These are phyloP conservation scores for Dictyostelium purpureum DNA, from an alignment of 78 protist species.

Conservation along the genomic window DNA sequence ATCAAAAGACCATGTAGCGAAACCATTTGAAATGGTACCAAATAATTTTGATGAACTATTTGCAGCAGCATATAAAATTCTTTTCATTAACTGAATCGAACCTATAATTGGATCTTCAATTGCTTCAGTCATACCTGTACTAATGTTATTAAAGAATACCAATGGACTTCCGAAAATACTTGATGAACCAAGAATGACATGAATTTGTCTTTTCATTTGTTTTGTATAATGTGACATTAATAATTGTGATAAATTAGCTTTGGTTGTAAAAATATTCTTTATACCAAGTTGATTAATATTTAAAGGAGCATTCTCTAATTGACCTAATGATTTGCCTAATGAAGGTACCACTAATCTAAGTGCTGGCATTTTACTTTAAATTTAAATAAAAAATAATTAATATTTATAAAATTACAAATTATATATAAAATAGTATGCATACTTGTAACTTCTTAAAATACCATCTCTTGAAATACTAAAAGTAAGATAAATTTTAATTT, in stretches of 20 bases:
- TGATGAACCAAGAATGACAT: conserved; percentile 54
- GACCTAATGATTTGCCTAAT: conserved; percentile 74
- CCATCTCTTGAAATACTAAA: conserved; percentile 74
- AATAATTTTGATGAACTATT: conserved; percentile 59
- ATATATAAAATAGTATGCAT: not conserved
- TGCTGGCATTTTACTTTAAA: conserved; percentile 58
- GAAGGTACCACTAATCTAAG: conserved; percentile 61
- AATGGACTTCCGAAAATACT: conserved; percentile 77
- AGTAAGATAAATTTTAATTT: conserved; percentile 56
- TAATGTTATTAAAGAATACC: conserved; percentile 58
- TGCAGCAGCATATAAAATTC: conserved; percentile 69
- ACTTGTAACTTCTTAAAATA: conserved; percentile 67
- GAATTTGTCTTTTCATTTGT: conserved; percentile 75
- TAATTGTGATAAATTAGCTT: not conserved
- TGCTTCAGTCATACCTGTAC: conserved; percentile 75
- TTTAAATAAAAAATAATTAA: not conserved
- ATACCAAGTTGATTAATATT: conserved; percentile 40
- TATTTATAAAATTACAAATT: not conserved
- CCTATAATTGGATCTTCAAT: conserved; percentile 68
- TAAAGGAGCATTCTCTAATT: conserved; percentile 71
- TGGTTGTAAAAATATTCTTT: conserved; percentile 41
- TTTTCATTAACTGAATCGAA: conserved; percentile 66
- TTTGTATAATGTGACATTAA: conserved; percentile 33
- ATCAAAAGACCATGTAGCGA: conserved; percentile 71
- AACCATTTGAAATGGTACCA: conserved; percentile 75